Evolutionary conservation across 2,329 filamentous ascomycete species (phyloP).

Genomic region (Calonectria leucothoes): DNA sequence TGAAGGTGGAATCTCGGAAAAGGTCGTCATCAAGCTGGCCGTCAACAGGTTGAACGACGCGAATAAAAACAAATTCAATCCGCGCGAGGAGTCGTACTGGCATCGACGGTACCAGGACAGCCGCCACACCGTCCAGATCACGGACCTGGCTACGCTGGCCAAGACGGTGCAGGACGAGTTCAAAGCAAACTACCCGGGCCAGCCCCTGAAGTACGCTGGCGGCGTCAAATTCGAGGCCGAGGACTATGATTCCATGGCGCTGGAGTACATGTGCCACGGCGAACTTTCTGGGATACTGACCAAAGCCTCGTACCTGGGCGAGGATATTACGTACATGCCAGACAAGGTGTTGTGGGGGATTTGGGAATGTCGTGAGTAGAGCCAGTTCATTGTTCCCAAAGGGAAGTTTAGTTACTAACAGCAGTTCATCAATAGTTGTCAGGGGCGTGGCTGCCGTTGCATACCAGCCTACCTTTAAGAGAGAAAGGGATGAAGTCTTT

Average conservation of each 20-base stretch:
- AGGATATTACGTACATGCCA: slow-evolving; percentile 15
- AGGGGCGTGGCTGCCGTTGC: slow-evolving; percentile 42
- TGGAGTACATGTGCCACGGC: slow-evolving; percentile 42
- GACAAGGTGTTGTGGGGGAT: slow-evolving; percentile 43
- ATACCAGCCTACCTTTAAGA: slow-evolving; percentile 34
- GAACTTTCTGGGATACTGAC: slow-evolving; percentile 35
- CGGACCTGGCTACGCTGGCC: slow-evolving; percentile 36
- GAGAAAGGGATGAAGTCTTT: slow-evolving; percentile 1
- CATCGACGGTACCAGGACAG: slow-evolving; percentile 42
- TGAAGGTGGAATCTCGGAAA: slow-evolving; percentile 30
- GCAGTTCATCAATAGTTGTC: slow-evolving; percentile 34
- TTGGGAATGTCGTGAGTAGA: slow-evolving; percentile 44
- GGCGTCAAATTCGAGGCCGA: slow-evolving; percentile 13
- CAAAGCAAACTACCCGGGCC: neutral
- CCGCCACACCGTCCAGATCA: slow-evolving; percentile 42
- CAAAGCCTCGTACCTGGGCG: slow-evolving; percentile 9
- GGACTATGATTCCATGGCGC: slow-evolving; percentile 28
- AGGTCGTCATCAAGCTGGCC: slow-evolving; percentile 43
- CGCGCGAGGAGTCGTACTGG: slow-evolving; percentile 32
- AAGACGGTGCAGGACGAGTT: slow-evolving; percentile 15
- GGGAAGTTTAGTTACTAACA: neutral
- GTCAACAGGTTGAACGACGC: neutral
- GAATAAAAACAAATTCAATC: neutral
- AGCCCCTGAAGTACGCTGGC: neutral
- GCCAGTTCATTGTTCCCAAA: neutral